A percentile compares a stretch with the other conserved stretches of the same genome.
Conservation (phyloP, 2,329 filamentous ascomycete species). For the Rhinocladiella similis region DNA sequence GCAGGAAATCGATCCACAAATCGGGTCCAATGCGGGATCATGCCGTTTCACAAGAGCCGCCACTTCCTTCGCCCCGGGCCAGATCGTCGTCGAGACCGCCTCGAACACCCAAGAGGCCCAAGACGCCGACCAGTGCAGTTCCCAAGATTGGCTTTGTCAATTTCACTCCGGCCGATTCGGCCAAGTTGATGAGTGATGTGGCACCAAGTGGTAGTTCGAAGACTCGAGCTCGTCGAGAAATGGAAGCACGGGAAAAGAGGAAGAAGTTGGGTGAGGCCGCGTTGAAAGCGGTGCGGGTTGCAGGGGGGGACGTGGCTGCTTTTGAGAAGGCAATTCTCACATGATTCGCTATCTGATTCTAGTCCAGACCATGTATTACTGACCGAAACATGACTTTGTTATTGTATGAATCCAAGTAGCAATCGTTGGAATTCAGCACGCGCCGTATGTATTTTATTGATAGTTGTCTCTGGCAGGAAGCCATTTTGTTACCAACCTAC, state of each 20-base stretch:
- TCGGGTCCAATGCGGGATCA: constrained; percentile 35
- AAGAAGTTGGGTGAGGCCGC: constrained; percentile 39
- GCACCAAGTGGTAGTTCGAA: constrained; percentile 89
- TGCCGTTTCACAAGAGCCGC: constrained; percentile 31
- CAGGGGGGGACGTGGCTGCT: constrained; percentile 48
- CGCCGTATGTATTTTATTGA: too few relatives aligned
- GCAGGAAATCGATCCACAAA: constrained; percentile 43
- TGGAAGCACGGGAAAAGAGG: constrained; percentile 78
- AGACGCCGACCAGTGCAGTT: constrained; percentile 30
- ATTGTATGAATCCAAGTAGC: not conserved
- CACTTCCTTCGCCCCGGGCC: constrained; percentile 25
- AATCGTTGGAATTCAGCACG: too few relatives aligned
- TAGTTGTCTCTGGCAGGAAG: too few relatives aligned
- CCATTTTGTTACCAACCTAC: too few relatives aligned
- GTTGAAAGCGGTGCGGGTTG: constrained; percentile 42
- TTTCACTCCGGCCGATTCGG: constrained; percentile 78
- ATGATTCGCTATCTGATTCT: not conserved
- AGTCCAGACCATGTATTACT: too few relatives aligned
- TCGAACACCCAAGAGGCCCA: constrained; percentile 31
- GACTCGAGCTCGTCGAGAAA: constrained; percentile 89
- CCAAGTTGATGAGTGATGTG: constrained; percentile 81
- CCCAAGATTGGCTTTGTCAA: constrained; percentile 68
- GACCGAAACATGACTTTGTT: not conserved
- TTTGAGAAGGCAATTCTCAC: constrained; percentile 28
- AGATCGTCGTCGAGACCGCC: constrained; percentile 25